These are phyloP conservation scores for Coemansia sp. DNA, from an alignment of 192 early-diverging fungal species.

Conservation along the genomic window DNA sequence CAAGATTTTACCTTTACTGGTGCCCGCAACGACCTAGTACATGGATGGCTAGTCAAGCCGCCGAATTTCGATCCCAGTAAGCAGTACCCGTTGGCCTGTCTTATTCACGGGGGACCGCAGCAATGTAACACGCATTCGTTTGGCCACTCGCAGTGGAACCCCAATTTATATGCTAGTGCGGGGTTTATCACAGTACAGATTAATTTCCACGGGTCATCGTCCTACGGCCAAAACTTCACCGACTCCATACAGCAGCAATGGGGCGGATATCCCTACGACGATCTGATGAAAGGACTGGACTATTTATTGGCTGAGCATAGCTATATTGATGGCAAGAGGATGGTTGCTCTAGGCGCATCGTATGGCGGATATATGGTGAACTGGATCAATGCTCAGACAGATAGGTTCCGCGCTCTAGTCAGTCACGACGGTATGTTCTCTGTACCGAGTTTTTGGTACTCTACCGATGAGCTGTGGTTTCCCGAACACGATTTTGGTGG, in stretches of 20 bases:
- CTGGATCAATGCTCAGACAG: conserved; percentile 79
- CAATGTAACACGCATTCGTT: conserved; percentile 63
- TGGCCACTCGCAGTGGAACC: conserved; percentile 70
- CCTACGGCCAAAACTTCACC: conserved; percentile 78
- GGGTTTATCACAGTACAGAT: conserved; percentile 72
- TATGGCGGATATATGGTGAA: conserved; percentile 88
- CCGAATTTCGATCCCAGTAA: conserved; percentile 56
- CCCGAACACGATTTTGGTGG: conserved; percentile 78
- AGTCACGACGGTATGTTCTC: conserved; percentile 79
- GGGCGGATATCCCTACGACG: conserved; percentile 76
- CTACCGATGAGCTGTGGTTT: conserved; percentile 81
- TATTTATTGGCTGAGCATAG: conserved; percentile 57
- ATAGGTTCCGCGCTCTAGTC: conserved; percentile 67
- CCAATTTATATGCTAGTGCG: conserved; percentile 70
- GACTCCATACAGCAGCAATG: conserved; percentile 74
- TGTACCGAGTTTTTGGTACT: conserved; percentile 60
- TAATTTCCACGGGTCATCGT: conserved; percentile 80
- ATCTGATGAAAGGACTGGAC: conserved; percentile 73
- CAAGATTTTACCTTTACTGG: conserved; percentile 75
- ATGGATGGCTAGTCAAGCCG: conserved; percentile 68
- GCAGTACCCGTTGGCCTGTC: conserved; percentile 74
- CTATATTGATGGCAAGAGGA: conserved; percentile 60
- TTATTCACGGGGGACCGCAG: conserved; percentile 87
- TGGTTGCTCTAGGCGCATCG: conserved; percentile 71
- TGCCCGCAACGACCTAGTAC: conserved; percentile 55